These are phyloP conservation scores for Jacaranda copaia DNA, from an alignment of 257 asterid species.

Conservation along the genomic window DNA sequence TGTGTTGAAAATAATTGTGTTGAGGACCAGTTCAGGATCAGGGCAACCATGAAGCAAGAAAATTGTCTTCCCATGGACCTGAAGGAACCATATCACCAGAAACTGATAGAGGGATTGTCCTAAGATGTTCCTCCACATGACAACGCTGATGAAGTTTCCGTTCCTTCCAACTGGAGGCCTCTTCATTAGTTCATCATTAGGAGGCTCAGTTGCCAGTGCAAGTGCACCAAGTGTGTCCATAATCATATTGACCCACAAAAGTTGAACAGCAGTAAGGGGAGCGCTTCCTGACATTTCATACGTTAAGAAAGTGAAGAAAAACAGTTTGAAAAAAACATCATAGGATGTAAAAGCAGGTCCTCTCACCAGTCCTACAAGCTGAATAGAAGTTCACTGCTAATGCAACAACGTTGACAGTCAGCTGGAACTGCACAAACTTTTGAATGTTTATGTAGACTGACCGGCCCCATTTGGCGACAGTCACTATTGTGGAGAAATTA, in stretches of 20 bases:
- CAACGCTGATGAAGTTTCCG: constrained; percentile 74
- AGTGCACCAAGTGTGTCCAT: constrained; percentile 99
- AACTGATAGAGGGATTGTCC: constrained; percentile 93
- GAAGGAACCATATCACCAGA: constrained; percentile 85
- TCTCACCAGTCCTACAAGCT: constrained; percentile 84
- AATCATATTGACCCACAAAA: constrained; percentile 98
- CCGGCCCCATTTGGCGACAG: constrained; percentile 98
- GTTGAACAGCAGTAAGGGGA: constrained; percentile 97
- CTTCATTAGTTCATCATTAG: constrained; percentile 85
- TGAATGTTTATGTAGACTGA: constrained; percentile 94
- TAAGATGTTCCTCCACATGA: constrained; percentile 97
- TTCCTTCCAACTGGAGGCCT: constrained; percentile 88
- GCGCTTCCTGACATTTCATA: constrained; percentile 62
- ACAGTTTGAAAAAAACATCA: not conserved
- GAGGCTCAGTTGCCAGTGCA: constrained; percentile 97
- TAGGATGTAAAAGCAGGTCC: not conserved
- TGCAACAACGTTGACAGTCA: constrained; percentile 92
- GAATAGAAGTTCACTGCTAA: constrained; percentile 86
- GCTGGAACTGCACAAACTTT: constrained; percentile 94
- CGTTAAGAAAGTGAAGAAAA: not conserved
- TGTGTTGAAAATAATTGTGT: constrained; percentile 91
- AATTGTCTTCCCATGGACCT: constrained; percentile 63
- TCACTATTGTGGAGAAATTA: constrained; percentile 88
- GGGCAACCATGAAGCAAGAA: constrained; percentile 60
- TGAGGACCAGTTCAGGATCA: constrained; percentile 71